A percentile compares a stretch with the other conserved stretches of the same genome.
Conservation (phyloP, 202 grass and related monocot genomes). For the Zizania palustris region DNA sequence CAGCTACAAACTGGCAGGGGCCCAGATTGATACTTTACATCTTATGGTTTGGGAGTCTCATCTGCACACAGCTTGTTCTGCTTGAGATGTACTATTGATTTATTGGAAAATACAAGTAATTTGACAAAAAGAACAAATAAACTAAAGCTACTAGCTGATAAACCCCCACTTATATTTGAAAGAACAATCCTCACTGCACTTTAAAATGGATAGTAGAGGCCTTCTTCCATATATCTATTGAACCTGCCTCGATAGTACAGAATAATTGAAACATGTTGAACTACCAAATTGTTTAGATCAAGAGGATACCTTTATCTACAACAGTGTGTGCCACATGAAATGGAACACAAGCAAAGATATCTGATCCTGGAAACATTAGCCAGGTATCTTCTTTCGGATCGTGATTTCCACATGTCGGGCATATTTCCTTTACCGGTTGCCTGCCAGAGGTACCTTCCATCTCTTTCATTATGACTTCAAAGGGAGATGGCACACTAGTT, state of each 20-base stretch:
- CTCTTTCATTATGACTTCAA: slow-evolving; percentile 82
- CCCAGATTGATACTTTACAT: background rate
- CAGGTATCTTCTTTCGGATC: slow-evolving; percentile 72
- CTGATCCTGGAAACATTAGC: slow-evolving; percentile 83
- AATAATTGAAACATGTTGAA: background rate
- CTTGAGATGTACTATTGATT: background rate
- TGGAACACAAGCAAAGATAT: slow-evolving; percentile 76
- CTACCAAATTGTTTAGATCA: background rate
- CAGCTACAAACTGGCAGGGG: background rate
- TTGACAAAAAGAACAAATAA: background rate
- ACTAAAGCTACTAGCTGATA: background rate
- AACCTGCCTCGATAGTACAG: background rate
- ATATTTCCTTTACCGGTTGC: slow-evolving; percentile 73
- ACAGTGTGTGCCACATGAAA: slow-evolving; percentile 80
- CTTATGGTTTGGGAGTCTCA: background rate
- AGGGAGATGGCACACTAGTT: slow-evolving; percentile 78
- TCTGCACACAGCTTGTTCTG: background rate
- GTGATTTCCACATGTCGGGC: slow-evolving; percentile 70
- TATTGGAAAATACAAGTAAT: background rate
- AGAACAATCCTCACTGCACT: background rate
- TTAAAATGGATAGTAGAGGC: background rate
- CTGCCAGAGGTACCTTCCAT: slow-evolving; percentile 58
- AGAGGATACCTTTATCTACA: slow-evolving; percentile 66
- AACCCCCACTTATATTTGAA: background rate
- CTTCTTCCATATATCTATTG: slow-evolving; percentile 1